Evolutionary conservation across 495 filamentous ascomycete species (phyloP), one percentile per base, ranked within the genome.

Genomic region (Xylaria flabelliformis): DNA sequence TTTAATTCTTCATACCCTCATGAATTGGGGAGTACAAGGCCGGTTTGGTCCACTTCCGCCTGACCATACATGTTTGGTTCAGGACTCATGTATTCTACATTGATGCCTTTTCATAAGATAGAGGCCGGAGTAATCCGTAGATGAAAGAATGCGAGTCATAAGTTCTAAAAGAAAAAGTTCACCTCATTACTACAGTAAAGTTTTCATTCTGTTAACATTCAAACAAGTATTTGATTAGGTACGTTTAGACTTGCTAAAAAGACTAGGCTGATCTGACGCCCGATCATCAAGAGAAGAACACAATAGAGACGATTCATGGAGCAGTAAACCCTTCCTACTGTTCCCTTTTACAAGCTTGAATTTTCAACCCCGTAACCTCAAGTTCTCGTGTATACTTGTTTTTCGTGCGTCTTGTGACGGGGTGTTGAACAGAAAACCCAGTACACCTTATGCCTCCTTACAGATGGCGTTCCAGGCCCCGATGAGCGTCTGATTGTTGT

Each of bases 21-120:
- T 70, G 70, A 61, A 69, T 61, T 17, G 50, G 70, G 73, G 50
- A 69, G 67, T 67, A 64, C 34, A n/a, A 69, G 68, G 34, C 74
- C 72, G 72, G 42, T 67, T 74, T 75, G 71, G 74, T 67, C 69
- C 63, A 65, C 68, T 39, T 61, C 67, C 34, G 51, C 71, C 73
- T 64, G 71, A 59, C 29, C 61, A 71, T 58, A 4, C 26, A 48
- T 65, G 19, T 21, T 73, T 75, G 73, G 64, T 70, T 67, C 67
- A 63, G 72, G 75, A 72, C 68, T 77, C 71, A 72, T 79, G 77
- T 79, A 78, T 72, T 79, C 70, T 79, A 78, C 74, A 74, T 53
- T 76, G 67, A 78, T 72, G 74, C 74, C 71, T 34, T 69, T 79
- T 79, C 74, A 76, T 36, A 74, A 79, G 75, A 76, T 75, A 76